phyloP scores from a whole-genome alignment of 1,284 basidiomycete species.

The Pterulicium gracile region DNA sequence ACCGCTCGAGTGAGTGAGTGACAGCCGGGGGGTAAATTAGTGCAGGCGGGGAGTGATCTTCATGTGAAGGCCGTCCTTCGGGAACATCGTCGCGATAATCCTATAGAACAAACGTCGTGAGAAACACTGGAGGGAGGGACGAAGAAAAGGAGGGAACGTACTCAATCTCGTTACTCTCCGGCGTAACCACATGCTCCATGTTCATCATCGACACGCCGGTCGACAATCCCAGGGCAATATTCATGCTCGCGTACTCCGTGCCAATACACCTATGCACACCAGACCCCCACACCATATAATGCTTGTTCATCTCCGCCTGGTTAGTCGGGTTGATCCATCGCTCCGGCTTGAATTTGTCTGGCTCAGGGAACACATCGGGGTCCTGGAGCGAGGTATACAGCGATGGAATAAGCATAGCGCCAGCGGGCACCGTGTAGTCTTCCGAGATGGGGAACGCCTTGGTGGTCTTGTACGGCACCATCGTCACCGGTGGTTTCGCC shows the following conservation, averaged over 20 bases:
- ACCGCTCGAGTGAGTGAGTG: no score
- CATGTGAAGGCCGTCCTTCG: conserved; percentile 82
- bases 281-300: conserved; percentile 93
- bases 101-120: conserved; percentile 22
- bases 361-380: conserved; percentile 78
- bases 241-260: conserved; percentile 87
- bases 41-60: conserved; percentile 56
- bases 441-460: conserved; percentile 87
- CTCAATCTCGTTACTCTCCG: conserved; percentile 75
- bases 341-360: conserved; percentile 79
- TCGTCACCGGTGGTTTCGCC: conserved; percentile 84
- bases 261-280: conserved; percentile 95
- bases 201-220: conserved; percentile 78
- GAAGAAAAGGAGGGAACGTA: conserved; percentile 28
- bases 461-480: conserved; percentile 91
- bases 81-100: conserved; percentile 92
- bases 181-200: conserved; percentile 83
- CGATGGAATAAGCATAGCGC: conserved; percentile 95
- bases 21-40: background rate
- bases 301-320: conserved; percentile 78
- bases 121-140: background rate
- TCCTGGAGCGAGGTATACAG: conserved; percentile 95
- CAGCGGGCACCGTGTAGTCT: conserved; percentile 86
- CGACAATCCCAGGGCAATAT: conserved; percentile 81
- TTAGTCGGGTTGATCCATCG: conserved; percentile 78